phyloP scores from a whole-genome alignment of 2,329 filamentous ascomycete genomes.

The Botrytis elliptica region DNA sequence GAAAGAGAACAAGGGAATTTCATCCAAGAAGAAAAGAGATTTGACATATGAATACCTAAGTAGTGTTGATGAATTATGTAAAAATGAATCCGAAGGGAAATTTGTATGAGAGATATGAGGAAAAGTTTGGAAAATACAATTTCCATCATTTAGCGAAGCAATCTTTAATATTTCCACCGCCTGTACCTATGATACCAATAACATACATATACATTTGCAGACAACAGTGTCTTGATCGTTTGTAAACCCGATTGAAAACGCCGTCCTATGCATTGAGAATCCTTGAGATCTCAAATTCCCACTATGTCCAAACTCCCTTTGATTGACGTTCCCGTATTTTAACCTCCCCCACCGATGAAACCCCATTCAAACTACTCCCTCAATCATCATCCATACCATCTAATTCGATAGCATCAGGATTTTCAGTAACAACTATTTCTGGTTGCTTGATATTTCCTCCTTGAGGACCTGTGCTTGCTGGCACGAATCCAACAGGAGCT shows the following conservation, averaged over 20 bases:
- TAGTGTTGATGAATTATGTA: constrained; percentile 3
- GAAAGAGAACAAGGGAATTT: background rate
- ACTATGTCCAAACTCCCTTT: constrained; percentile 20
- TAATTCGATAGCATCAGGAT: constrained; percentile 83
- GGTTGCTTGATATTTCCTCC: constrained; percentile 52
- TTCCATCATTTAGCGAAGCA: constrained; percentile 8
- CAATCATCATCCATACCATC: constrained; percentile 50
- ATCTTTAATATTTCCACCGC: constrained; percentile 7
- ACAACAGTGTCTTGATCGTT: background rate
- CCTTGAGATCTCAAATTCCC: constrained; percentile 10
- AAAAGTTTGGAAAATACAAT: background rate
- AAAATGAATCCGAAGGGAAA: background rate
- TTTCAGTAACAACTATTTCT: constrained; percentile 52
- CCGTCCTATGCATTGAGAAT: constrained; percentile 26
- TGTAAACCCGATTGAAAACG: constrained; percentile 21
- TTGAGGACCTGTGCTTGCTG: constrained; percentile 73
- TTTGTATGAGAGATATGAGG: background rate
- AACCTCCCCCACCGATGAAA: constrained; percentile 5
- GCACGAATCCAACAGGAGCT: constrained; percentile 87
- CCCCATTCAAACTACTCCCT: background rate
- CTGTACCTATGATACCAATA: constrained; percentile 14
- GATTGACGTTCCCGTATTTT: constrained; percentile 16
- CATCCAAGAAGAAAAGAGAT: background rate
- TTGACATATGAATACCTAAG: background rate
- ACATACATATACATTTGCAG: constrained; percentile 19